Base-by-base conservation (phyloP, 805 yeast genomes). In the Pichia gijzeniarum region DNA sequence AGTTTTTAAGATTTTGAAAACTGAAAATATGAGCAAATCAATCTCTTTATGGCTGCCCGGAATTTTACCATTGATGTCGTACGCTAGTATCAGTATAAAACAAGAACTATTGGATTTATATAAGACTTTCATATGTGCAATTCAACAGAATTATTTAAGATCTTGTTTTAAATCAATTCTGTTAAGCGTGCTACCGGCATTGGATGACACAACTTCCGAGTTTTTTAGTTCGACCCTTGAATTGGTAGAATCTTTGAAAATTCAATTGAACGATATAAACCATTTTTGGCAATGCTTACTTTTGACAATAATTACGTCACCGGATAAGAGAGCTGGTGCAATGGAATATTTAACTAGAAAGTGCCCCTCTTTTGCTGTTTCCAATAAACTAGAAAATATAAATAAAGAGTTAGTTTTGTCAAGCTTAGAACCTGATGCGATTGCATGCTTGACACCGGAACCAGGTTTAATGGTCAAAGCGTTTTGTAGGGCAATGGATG, bases 191-290 rank as follows among this genome's bases (percentile, higher is more conserved):
- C 63, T 91, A 3, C 89, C 96, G 0, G 96, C 96, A 0, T 74
- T 93, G 42, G 99, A 93, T 55, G 98, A 93, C 55, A 96, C 90
- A 53, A 78, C 90, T 35, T 79, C 90, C 18, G 99, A 93, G 56
- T 81, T 81, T 28, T 91, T 84, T 58, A 71, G 69, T 13, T 74
- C 80, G 2, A 74, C 81, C 1, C 51, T 88, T 44, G 66, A 67
- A 0, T 58, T 91, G 35, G 69, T 91, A 32, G 89, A 81, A 39
- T 60, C 67, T 1, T 70, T 90, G 53, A 77, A 79, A 52, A 55
- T 47, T 6, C 77, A 78, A 40, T 59, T 87, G 35, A 67, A 69
- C 34, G 80, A 87, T 55, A 86, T 86, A 57, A 61, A 79, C 1
- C 79, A 85, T 52, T 93, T 91, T 64, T 91, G 98, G 98, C 93